phyloP scores from a whole-genome alignment of 345 rosid genomes.

The Bruguiera gymnorhiza region DNA sequence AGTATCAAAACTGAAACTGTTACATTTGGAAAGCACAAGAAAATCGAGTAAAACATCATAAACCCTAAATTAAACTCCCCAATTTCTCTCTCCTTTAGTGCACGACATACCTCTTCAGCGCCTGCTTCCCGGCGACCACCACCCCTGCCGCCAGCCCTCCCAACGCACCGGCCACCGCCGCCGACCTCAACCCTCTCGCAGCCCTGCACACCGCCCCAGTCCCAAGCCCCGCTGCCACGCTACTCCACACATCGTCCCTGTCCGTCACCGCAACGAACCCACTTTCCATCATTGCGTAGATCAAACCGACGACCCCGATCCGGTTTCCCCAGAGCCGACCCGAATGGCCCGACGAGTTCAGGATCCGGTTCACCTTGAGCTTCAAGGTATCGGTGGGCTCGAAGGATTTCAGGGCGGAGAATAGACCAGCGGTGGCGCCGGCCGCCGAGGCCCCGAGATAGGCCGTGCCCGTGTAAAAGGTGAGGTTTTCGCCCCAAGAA shows the following conservation, averaged over 20 bases:
- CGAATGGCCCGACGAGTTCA: conserved; percentile 70
- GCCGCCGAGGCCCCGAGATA: conserved; percentile 63
- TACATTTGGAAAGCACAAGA: too few relatives aligned
- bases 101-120: conserved; percentile 72
- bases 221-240: conserved; percentile 85
- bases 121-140: conserved; percentile 74
- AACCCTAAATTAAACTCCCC: not conserved
- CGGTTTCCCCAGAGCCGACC: conserved; percentile 84
- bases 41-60: too few relatives aligned
- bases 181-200: conserved; percentile 86
- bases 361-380: conserved; percentile 73
- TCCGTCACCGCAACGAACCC: conserved; percentile 58
- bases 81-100: conserved; percentile 36
- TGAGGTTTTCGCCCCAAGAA: conserved; percentile 96
- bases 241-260: conserved; percentile 85
- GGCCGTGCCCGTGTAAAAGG: conserved; percentile 85
- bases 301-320: conserved; percentile 70
- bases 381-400: conserved; percentile 74
- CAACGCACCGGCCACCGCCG: conserved; percentile 94
- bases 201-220: conserved; percentile 89
- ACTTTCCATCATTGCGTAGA: conserved; percentile 79
- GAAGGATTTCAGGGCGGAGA: conserved; percentile 55
- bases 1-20: not conserved
- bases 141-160: conserved; percentile 84
- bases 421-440: conserved; percentile 57